Base-by-base conservation (phyloP, 2,329 filamentous ascomycete genomes). In the Penicillium sp. region DNA sequence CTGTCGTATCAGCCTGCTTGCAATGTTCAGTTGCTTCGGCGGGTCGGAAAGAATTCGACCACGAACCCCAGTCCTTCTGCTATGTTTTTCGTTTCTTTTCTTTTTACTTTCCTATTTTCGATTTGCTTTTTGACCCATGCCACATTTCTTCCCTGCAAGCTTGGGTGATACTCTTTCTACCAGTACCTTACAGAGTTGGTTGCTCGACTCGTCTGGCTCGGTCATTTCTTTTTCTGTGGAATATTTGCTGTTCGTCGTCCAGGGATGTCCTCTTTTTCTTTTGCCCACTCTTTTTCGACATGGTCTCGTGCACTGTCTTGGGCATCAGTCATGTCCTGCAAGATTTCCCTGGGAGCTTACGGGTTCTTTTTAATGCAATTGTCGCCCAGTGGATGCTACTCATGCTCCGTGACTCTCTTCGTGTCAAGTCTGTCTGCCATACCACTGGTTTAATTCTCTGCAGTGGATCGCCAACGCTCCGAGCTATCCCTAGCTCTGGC, bases 291-390 rank as follows among this genome's bases (percentile, higher is more conserved):
- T 41, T 43, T 58, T 55, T 56, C 49, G 43, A 50, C 48, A 56
- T 59, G 55, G 53, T 58, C 50, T 53, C 54, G 50, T 60, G 56
- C 57, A 51, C 48, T 43, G 39, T 20, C 43, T 53, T 53, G 50
- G 52, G 53, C 48, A 43, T 51, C 47, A 33, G 45, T 36, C 41
- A 46, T 50, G 43, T 50, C 47, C 46, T 56, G 43, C 43, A 51
- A 46, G 43, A 44, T 48, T 47, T 21, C 36, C 36, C 41, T 43
- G 36, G 33, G 40, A 23, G 14, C 33, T 42, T 44, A 36, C 39
- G 38, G 36, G 28, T 45, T 43, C 47, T 53, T 50, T 52, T 50
- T 55, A 53, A 54, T 51, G 39, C 37, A 48, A 51, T 55, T 40
- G 37, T 31, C 48, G 40, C 48, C 50, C 48, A 40, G 33, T 57